These are phyloP conservation scores for Psilocybe cyanescens DNA, from an alignment of 768 basidiomycete species.

Conservation along the genomic window DNA sequence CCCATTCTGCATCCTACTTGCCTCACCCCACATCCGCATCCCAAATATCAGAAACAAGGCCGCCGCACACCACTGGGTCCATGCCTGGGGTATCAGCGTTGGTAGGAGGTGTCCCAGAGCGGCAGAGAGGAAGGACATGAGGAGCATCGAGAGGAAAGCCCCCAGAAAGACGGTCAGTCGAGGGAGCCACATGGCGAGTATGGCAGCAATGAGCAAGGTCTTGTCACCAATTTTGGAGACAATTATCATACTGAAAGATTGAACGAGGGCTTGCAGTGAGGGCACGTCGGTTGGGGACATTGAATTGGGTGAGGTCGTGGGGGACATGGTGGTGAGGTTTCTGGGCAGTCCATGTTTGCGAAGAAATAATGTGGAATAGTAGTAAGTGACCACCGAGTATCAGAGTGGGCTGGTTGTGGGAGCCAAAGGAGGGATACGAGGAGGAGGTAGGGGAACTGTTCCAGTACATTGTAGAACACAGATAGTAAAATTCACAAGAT, in stretches of 20 bases:
- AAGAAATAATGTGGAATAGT: too few species aligned
- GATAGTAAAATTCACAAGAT: too few species aligned
- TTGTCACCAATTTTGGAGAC: conserved; percentile 96
- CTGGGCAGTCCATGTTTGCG: too few species aligned
- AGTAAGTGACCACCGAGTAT: too few species aligned
- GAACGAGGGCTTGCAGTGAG: conserved; percentile 55
- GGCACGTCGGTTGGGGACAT: conserved; percentile 7
- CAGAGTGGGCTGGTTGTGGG: too few species aligned
- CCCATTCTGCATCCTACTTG: conserved; percentile 74
- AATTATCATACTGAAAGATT: conserved; percentile 90
- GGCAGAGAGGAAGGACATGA: conserved; percentile 95
- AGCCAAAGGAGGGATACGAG: too few species aligned
- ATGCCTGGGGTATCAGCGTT: conserved; percentile 72
- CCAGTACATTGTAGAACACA: too few species aligned
- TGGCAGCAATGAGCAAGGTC: conserved; percentile 85
- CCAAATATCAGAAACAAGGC: conserved; percentile 92
- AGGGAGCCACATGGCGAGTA: conserved; percentile 90
- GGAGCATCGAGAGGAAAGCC: conserved; percentile 83
- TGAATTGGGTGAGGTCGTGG: too few species aligned
- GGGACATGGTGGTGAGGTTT: too few species aligned
- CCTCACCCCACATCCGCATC: conserved; percentile 87
- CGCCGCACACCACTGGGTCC: conserved; percentile 76
- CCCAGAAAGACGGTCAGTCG: conserved; percentile 85
- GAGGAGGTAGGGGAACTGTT: too few species aligned
- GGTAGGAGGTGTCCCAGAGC: conserved; percentile 91